Evolutionary conservation across 23 red algal genomes (phyloP), one percentile per base, ranked within the genome.

Genomic region (Gracilariopsis chorda): DNA sequence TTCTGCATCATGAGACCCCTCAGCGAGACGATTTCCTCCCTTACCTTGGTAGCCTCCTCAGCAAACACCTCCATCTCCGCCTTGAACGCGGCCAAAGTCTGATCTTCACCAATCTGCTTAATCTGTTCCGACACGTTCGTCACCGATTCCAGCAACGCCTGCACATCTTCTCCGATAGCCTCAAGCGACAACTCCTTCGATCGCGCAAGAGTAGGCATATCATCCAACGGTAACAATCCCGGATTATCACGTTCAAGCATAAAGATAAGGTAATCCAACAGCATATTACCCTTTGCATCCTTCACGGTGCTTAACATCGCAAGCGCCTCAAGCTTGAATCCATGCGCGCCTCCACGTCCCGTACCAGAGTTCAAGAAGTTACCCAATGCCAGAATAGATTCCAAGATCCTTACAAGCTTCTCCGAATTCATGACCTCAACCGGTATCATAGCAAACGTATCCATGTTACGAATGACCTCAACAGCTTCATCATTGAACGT

Each of bases 351-450:
- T 30, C 96, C 96, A 27, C 91, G 78, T 7, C 71, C 83, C 10
- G 96, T 98, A 41, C 96, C 96, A 10, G 91, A 93, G 62, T 98
- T 98, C 24, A 98, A 69, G 57, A 93, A 94, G 45, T 98, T 98
- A 39, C 96, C 96, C 21, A 98, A 73, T 34, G 92, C 90, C 24
- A 98, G 80, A 24, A 98, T 88, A 23, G 90, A 76, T 68, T 91
- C 96, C 34, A 98, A 83, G 10, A 78, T 57, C 40, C 86, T 65
- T n/a, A 23, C 46, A 40, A 95, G 47, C 61, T 93, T 93, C 43
- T 58, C 58, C 23, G 82, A 89, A 43, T 85, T 86, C 94, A 97
- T 97, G 16, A 97, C 91, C 28, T 97, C 94, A 23, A 88, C 88
- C 16, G 94, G 94, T 42, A 97, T 97, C 85, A 91, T 92, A 2